Base-by-base conservation (phyloP, 2,329 filamentous ascomycete genomes). In the Chaetomiaceae sp. region DNA sequence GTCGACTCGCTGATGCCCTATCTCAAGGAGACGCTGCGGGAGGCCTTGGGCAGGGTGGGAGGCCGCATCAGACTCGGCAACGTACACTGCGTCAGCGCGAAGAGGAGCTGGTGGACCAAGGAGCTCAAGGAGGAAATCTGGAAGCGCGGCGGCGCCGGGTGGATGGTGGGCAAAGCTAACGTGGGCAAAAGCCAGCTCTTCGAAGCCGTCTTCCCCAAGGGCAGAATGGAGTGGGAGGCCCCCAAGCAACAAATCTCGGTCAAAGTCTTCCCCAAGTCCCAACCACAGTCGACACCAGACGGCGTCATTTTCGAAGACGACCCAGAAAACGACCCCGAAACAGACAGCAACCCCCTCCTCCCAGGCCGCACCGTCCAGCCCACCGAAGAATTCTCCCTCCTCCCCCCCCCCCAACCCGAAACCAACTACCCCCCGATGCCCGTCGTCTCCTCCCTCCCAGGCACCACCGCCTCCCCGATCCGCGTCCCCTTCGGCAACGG, bases 161-260 rank as follows among this genome's bases (percentile, higher is more conserved):
- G 94, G 92, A 85, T 99, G 77, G 88, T 99, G 3, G 94, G 94
- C n/a, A 97, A 96, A 70, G 90, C 91, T 58, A 99, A 99, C 66
- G 95, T 97, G 2, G 95, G 94, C 22, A 99, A 99, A 72, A 97
- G 92, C 63, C 87, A 87, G 65, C 79, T 99, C 2, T 95, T 97
- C 56, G 85, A 94, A 62, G 81, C 84, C 4, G 83, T 96, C 7
- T 96, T 91, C 64, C 92, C 95, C 4, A 92, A 88, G 75, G 84
- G 83, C 23, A 77, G 77, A 33, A 78, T 76, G 72, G 75, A 71
- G 55, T 65, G 65, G 54, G 60, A 64, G 2, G 64, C 69, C 64
- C 48, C 69, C 64, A 62, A 68, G 51, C 63, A 73, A 65, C 66
- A 71, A 15, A 72, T 73, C 45, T 60, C 60, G 3, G 54, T 73